Evolutionary conservation across 306 rosid species (phyloP).

Genomic region (Ammopiptanthus mongolicus): DNA sequence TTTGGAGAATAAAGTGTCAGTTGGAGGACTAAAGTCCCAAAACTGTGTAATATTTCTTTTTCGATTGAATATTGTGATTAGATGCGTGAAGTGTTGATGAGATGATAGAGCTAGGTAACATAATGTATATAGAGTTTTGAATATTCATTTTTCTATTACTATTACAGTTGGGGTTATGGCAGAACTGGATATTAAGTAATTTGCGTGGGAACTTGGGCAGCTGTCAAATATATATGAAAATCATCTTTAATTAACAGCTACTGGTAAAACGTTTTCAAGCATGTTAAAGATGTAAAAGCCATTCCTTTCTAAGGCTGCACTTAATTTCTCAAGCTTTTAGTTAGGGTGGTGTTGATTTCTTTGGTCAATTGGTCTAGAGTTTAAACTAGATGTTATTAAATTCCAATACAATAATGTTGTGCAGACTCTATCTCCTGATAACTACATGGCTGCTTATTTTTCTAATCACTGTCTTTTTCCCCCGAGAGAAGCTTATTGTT

Average conservation of each 20-base stretch:
- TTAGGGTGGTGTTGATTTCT: background rate
- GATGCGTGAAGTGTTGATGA: background rate
- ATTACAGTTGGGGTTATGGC: background rate
- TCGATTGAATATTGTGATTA: background rate
- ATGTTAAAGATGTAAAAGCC: background rate
- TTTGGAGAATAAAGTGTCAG: background rate
- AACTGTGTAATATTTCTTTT: slow-evolving; percentile 8
- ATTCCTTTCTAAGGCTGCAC: background rate
- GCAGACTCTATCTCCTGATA: background rate
- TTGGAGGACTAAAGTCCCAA: background rate
- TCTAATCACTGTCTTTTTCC: no score
- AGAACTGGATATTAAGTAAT: background rate
- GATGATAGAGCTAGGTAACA: background rate
- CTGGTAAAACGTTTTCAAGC: background rate
- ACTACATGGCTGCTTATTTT: background rate
- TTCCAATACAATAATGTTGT: background rate
- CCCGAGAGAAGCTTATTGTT: background rate
- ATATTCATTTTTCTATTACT: background rate
- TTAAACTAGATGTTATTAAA: background rate
- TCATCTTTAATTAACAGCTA: background rate
- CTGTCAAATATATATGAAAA: background rate
- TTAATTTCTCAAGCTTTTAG: background rate
- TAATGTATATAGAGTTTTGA: background rate
- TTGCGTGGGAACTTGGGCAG: background rate
- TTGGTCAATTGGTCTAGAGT: background rate